Evolutionary conservation across 306 rosid genomes (phyloP).

Genomic region (Spatholobus suberectus): DNA sequence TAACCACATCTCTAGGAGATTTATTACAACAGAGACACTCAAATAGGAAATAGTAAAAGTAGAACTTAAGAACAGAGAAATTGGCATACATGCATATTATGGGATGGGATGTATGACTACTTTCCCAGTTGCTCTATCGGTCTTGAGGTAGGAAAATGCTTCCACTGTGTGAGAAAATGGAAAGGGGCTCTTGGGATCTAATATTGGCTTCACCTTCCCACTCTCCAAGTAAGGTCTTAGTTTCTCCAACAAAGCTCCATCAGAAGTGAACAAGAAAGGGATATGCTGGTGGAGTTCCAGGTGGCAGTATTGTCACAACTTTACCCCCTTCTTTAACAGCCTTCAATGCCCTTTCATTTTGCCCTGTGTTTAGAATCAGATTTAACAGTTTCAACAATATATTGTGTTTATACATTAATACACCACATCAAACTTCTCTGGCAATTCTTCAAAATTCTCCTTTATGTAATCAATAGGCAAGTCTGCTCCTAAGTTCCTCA

Average conservation of each 20-base stretch:
- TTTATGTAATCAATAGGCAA: no score
- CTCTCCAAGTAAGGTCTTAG: conserved; percentile 62
- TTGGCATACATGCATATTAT: not conserved
- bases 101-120: conserved; percentile 66
- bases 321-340: conserved; percentile 67
- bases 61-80: not conserved
- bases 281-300: conserved; percentile 48
- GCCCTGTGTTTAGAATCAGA: conserved; percentile 48
- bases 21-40: not conserved
- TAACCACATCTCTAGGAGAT: not conserved
- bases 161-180: conserved; percentile 63
- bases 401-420: no score
- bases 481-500: no score
- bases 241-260: conserved; percentile 56
- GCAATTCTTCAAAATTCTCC: no score
- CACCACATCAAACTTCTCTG: no score
- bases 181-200: conserved; percentile 69
- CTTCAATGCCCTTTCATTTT: conserved; percentile 55
- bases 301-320: conserved; percentile 51
- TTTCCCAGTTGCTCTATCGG: conserved; percentile 65
- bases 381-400: no score
- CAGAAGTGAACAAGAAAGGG: conserved; percentile 49
- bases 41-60: not conserved
- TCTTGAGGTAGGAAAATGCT: conserved; percentile 64
- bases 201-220: conserved; percentile 77